These are phyloP conservation scores for Mortierella sp. DNA, from an alignment of 371 early-diverging fungal genomes.

Conservation along the genomic window DNA sequence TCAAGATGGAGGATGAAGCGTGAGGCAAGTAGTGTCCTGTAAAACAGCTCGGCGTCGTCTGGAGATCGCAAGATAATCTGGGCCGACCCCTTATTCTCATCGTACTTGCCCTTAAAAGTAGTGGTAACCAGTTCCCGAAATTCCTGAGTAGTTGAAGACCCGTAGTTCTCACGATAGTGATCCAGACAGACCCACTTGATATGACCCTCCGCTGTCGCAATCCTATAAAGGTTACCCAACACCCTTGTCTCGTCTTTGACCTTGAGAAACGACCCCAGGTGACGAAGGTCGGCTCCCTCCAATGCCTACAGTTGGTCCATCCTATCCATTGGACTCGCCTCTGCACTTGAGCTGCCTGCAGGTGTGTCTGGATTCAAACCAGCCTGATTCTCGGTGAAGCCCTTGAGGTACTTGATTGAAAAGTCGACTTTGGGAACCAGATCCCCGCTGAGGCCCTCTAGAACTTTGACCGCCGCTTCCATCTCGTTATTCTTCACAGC, in stretches of 20 bases:
- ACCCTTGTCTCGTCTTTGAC: background rate
- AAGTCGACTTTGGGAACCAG: slow-evolving; percentile 22
- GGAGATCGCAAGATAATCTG: background rate
- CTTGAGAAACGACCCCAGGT: background rate
- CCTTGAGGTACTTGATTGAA: slow-evolving; percentile 24
- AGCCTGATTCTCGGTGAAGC: background rate
- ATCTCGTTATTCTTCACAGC: background rate
- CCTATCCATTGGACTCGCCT: background rate
- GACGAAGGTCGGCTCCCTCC: slow-evolving; percentile 1
- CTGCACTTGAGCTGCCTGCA: too few species aligned
- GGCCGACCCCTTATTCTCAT: too few species aligned
- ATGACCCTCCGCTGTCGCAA: background rate
- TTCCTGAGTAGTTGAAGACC: background rate
- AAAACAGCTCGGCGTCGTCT: background rate
- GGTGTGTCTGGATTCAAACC: too few species aligned
- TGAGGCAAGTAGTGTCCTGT: background rate
- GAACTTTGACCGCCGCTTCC: background rate
- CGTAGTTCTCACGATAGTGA: slow-evolving; percentile 3
- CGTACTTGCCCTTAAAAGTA: too few species aligned
- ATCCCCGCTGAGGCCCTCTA: background rate
- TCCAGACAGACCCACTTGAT: slow-evolving; percentile 14
- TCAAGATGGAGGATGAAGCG: background rate
- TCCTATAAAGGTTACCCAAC: slow-evolving; percentile 10
- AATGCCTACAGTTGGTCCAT: background rate
- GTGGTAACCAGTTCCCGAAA: background rate